Percentiles rank a stretch among this genome's conserved stretches.
Evolutionary conservation across 352 stramenopile genomes (phyloP).

Genomic region (Phytopythium montanum): DNA sequence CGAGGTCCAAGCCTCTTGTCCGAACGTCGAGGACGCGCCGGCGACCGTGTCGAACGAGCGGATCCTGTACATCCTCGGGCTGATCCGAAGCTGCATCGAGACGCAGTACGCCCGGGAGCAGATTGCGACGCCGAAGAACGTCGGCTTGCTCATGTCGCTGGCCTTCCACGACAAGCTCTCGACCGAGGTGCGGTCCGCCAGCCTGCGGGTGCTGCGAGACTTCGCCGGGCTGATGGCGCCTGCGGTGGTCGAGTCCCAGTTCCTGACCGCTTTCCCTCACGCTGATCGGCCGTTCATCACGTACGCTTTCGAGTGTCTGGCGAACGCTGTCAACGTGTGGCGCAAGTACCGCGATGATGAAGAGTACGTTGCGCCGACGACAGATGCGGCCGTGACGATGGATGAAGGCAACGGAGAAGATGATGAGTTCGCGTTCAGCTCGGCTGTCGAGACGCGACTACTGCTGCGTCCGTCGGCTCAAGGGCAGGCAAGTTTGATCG

Average conservation of each 20-base stretch:
- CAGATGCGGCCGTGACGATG: neutral
- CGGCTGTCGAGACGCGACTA: conserved; percentile 14
- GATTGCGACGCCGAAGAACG: conserved; percentile 54
- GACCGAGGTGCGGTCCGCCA: conserved; percentile 45
- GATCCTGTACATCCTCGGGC: conserved; percentile 60
- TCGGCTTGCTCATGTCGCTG: conserved; percentile 56
- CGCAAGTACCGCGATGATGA: conserved; percentile 20
- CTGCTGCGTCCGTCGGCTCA: conserved; percentile 43
- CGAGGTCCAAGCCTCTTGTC: conserved; percentile 49
- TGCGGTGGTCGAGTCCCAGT: conserved; percentile 31
- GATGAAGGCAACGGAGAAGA: neutral
- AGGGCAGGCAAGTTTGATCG: conserved; percentile 33
- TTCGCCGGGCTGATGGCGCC: conserved; percentile 29
- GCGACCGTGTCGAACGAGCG: conserved; percentile 34
- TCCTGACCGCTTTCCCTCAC: conserved; percentile 23
- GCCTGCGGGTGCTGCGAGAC: conserved; percentile 40
- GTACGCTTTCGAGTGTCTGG: conserved; percentile 35
- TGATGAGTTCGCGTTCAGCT: neutral
- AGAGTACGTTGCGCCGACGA: neutral
- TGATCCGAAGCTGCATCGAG: conserved; percentile 58
- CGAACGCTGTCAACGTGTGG: conserved; percentile 43
- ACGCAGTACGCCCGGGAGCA: conserved; percentile 47
- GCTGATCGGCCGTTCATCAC: conserved; percentile 22
- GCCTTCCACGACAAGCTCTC: conserved; percentile 44
- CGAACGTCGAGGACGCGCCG: conserved; percentile 19